Conservation (phyloP, 306 rosid genomes). For the Begonia masoniana region DNA sequence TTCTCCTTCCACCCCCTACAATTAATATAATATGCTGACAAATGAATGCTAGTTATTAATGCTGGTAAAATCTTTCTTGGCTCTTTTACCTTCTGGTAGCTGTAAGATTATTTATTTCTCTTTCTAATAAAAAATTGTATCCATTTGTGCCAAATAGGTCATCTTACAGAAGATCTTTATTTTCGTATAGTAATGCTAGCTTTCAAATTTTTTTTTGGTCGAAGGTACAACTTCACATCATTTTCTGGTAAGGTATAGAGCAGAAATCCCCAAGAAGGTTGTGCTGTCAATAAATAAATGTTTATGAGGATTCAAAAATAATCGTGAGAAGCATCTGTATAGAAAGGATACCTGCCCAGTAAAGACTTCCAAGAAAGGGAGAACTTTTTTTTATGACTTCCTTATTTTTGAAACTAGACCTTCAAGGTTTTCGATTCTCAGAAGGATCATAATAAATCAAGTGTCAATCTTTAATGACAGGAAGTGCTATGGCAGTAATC, state of each 20-base stretch:
- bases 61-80: no score
- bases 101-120: no score
- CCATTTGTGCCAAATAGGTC: no score
- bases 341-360: neutral
- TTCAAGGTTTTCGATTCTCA: conserved; percentile 12
- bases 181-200: conserved; percentile 3
- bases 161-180: no score
- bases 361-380: conserved; percentile 26
- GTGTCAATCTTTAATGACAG: conserved; percentile 44
- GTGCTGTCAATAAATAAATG: neutral
- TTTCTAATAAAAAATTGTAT: no score
- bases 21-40: no score
- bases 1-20: no score
- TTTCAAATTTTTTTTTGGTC: conserved; percentile 15
- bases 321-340: no score
- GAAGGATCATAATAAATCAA: conserved; percentile 11
- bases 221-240: conserved; percentile 24
- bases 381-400: conserved; percentile 17
- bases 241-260: conserved; percentile 11
- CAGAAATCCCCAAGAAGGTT: conserved; percentile 23
- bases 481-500: conserved; percentile 55
- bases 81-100: no score
- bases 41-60: no score
- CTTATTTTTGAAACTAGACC: conserved; percentile 17
- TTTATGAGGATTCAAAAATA: no score